Percentiles rank a stretch among this genome's conserved stretches.
phyloP scores from a whole-genome alignment of 768 basidiomycete species.

The Lyophyllum decastes region DNA sequence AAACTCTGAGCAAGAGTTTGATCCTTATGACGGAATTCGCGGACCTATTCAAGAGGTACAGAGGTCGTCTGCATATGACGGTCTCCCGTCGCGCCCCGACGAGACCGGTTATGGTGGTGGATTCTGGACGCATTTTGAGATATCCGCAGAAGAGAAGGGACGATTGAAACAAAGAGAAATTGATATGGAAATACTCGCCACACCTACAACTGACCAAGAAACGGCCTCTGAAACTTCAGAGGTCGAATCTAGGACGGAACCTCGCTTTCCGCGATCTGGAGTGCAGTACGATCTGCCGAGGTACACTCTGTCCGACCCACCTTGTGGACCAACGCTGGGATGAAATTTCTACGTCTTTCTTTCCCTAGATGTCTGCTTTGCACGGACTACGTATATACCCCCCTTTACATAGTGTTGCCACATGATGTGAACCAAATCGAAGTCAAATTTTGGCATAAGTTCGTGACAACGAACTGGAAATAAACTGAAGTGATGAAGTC shows the following conservation, averaged over 20 bases:
- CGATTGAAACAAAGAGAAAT: slow-evolving; percentile 20
- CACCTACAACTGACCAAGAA: slow-evolving; percentile 11
- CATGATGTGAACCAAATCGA: too few relatives aligned
- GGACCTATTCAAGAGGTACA: slow-evolving; percentile 12
- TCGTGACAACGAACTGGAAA: too few relatives aligned
- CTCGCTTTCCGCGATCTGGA: background rate
- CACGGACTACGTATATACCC: too few relatives aligned
- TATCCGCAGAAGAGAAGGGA: slow-evolving; percentile 34
- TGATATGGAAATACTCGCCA: slow-evolving; percentile 10
- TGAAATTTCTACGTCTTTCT: background rate
- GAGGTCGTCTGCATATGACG: slow-evolving; percentile 3
- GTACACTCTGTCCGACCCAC: slow-evolving; percentile 16
- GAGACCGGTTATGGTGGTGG: slow-evolving; percentile 38
- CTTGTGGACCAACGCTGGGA: background rate
- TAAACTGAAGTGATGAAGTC: too few relatives aligned
- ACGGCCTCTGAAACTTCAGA: slow-evolving; percentile 10
- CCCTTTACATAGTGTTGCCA: too few relatives aligned
- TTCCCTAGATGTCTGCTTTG: background rate
- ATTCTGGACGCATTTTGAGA: slow-evolving; percentile 34
- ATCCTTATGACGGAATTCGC: slow-evolving; percentile 39
- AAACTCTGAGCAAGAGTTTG: slow-evolving; percentile 29
- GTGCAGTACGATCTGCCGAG: slow-evolving; percentile 17
- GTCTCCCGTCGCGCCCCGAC: slow-evolving; percentile 17
- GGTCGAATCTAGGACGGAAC: slow-evolving; percentile 10
- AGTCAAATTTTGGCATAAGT: too few relatives aligned